Percentiles rank a stretch among this genome's conserved stretches.
These are phyloP conservation scores for Vaccinium darrowii DNA, from an alignment of 148 eudicot genomes.

Conservation along the genomic window DNA sequence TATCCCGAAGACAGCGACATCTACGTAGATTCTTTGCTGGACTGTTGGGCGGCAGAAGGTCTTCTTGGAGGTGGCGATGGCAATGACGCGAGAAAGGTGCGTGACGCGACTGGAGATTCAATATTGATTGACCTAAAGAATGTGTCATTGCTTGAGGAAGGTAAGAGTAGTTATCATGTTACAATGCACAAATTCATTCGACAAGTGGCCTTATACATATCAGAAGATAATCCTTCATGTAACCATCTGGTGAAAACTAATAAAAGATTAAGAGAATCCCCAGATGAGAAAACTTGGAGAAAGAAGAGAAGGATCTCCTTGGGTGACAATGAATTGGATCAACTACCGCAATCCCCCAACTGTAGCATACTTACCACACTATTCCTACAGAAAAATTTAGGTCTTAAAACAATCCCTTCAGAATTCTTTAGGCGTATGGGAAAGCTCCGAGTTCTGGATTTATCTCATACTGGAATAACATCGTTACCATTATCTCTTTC, in stretches of 20 bases:
- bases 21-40: background rate
- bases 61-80: background rate
- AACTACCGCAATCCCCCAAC: constrained; percentile 13
- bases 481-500: constrained; percentile 18
- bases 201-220: constrained; percentile 8
- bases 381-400: constrained; percentile 15
- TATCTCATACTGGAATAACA: constrained; percentile 17
- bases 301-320: constrained; percentile 19
- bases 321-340: background rate
- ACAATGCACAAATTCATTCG: constrained; percentile 21
- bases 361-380: constrained; percentile 22
- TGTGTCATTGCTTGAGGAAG: constrained; percentile 15
- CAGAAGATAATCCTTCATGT: background rate
- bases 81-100: background rate
- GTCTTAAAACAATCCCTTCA: background rate
- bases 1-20: constrained; percentile 23
- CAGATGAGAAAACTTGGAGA: background rate
- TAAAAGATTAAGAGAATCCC: background rate
- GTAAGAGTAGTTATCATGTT: background rate
- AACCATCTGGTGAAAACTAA: constrained; percentile 5
- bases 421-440: constrained; percentile 15
- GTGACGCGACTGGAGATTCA: background rate
- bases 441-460: constrained; percentile 19
- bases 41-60: constrained; percentile 10
- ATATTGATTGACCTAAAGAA: constrained; percentile 10